A percentile compares a stretch with the other conserved stretches of the same genome.
Conservation (phyloP, 768 basidiomycete genomes). For the Suillus americanus region DNA sequence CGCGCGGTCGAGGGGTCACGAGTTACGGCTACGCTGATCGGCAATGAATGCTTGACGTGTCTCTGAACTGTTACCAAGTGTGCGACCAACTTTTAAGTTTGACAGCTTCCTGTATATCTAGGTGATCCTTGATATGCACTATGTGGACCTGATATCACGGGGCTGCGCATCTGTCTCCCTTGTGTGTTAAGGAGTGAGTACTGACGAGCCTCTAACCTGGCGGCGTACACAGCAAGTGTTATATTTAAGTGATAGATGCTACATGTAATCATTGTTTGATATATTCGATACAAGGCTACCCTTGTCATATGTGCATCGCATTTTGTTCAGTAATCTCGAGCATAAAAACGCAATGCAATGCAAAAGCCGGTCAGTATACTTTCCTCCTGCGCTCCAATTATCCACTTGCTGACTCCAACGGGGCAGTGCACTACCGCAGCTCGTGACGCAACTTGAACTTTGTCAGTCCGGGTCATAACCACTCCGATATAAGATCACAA, state of each 20-base stretch:
- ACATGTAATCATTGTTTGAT: neutral
- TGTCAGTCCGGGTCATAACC: neutral
- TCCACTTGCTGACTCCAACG: neutral
- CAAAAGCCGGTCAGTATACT: neutral
- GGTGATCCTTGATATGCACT: neutral
- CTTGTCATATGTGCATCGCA: neutral
- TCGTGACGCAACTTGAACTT: neutral
- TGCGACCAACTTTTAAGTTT: neutral
- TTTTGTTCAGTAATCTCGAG: neutral
- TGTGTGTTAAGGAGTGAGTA: neutral
- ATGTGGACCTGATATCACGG: neutral
- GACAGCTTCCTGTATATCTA: neutral
- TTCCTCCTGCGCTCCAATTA: neutral
- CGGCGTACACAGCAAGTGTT: too few species aligned
- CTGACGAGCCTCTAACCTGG: neutral
- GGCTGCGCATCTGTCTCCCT: too few species aligned
- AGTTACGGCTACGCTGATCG: neutral
- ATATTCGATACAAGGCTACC: neutral
- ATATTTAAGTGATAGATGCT: neutral
- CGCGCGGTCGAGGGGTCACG: neutral
- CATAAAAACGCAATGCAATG: neutral
- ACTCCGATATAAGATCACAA: neutral
- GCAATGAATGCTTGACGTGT: neutral
- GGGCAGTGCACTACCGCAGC: constrained; percentile 1
- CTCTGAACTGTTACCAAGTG: neutral